Percentiles rank a stretch among this genome's conserved stretches.
These are phyloP conservation scores for Arabis hirsuta DNA, from an alignment of 345 rosid species.

Conservation along the genomic window DNA sequence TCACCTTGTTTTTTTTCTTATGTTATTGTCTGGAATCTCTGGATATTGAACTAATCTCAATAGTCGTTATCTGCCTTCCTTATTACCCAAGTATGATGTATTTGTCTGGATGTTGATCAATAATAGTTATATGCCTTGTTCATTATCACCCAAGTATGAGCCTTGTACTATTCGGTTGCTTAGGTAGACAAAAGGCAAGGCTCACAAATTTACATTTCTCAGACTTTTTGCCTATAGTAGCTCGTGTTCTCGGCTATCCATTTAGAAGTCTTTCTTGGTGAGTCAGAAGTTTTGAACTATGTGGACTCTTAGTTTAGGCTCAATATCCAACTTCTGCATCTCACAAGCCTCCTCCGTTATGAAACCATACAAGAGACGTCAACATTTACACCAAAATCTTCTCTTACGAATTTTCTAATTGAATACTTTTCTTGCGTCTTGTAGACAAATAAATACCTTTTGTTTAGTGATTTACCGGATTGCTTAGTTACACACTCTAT, in stretches of 20 bases:
- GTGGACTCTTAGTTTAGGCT: no score
- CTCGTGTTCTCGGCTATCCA: no score
- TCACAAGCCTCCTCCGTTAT: neutral
- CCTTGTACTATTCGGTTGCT: no score
- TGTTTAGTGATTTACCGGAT: neutral
- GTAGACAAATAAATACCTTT: neutral
- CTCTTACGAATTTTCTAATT: neutral
- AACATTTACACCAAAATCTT: neutral
- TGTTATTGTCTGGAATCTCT: no score
- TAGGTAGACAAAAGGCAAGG: neutral
- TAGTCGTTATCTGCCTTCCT: no score
- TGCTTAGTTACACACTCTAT: neutral
- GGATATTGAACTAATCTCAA: no score
- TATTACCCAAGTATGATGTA: no score
- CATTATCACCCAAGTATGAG: neutral
- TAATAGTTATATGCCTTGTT: no score
- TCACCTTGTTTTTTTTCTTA: no score
- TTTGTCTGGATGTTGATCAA: no score
- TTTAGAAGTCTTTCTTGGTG: no score
- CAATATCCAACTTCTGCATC: neutral
- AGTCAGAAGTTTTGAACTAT: neutral
- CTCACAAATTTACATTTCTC: constrained; percentile 38
- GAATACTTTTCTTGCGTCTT: neutral
- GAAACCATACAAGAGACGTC: neutral
- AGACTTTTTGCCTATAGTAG: no score